phyloP scores from a whole-genome alignment of 202 grass and related monocot species.

The Bolboschoenoplectus hybrid region DNA sequence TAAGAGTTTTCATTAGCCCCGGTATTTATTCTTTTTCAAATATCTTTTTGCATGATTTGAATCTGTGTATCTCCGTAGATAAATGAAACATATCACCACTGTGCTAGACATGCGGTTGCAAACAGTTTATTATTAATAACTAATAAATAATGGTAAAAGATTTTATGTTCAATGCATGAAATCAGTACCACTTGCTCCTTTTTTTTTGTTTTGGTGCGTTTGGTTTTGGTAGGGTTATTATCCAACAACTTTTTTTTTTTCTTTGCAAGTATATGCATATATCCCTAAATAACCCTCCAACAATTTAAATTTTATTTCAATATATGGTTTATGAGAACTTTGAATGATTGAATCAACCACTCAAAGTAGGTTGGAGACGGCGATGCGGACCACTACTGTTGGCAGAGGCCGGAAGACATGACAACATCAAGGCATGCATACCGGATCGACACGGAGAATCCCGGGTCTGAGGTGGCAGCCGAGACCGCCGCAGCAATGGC shows the following conservation, averaged over 20 bases:
- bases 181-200: background rate
- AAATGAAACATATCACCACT: too few species aligned
- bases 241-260: background rate
- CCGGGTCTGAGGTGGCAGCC: slow-evolving; percentile 82
- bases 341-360: background rate
- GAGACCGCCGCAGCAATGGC: slow-evolving; percentile 94
- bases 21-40: too few species aligned
- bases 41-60: background rate
- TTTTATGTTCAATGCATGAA: slow-evolving; percentile 13
- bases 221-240: slow-evolving; percentile 10
- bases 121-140: background rate
- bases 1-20: too few species aligned
- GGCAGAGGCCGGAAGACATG: slow-evolving; percentile 88
- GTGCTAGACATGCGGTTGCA: too few species aligned
- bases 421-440: slow-evolving; percentile 67
- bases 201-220: slow-evolving; percentile 5
- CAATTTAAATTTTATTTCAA: slow-evolving; percentile 15
- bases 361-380: slow-evolving; percentile 56
- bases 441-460: slow-evolving; percentile 69
- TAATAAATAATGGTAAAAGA: background rate
- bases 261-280: background rate
- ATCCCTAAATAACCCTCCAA: slow-evolving; percentile 33
- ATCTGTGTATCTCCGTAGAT: too few species aligned
- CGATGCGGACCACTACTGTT: slow-evolving; percentile 67
- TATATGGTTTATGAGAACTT: background rate